These are phyloP conservation scores for Dendryphion nanum DNA, from an alignment of 2,329 filamentous ascomycete genomes.

Conservation along the genomic window DNA sequence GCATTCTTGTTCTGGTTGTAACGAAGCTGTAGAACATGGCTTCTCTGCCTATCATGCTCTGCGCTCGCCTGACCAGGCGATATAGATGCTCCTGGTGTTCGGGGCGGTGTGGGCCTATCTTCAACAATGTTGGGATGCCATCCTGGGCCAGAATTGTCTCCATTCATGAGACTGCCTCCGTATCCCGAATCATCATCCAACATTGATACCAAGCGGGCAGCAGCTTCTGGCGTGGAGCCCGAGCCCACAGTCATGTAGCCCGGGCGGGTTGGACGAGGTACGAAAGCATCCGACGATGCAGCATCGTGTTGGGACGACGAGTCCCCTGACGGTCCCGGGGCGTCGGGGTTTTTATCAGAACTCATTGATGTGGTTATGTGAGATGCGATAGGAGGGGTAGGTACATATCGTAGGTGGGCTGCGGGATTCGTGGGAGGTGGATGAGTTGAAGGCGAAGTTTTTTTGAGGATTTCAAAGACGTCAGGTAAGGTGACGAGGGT, in stretches of 20 bases:
- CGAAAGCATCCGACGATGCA: slow-evolving; percentile 20
- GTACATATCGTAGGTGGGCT: slow-evolving; percentile 28
- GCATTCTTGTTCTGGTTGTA: slow-evolving; percentile 90
- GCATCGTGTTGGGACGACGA: slow-evolving; percentile 26
- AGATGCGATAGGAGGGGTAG: slow-evolving; percentile 13
- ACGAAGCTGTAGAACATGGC: slow-evolving; percentile 87
- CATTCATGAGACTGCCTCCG: slow-evolving; percentile 70
- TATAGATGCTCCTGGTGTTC: slow-evolving; percentile 53
- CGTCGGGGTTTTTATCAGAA: slow-evolving; percentile 14
- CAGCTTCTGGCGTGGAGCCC: slow-evolving; percentile 78
- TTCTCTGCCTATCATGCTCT: slow-evolving; percentile 66
- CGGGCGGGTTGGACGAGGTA: slow-evolving; percentile 43
- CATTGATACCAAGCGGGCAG: slow-evolving; percentile 74
- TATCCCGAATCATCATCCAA: slow-evolving; percentile 91
- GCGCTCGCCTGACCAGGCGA: slow-evolving; percentile 50
- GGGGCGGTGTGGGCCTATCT: slow-evolving; percentile 57
- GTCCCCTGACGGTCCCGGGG: slow-evolving; percentile 21
- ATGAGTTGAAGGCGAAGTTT: slow-evolving; percentile 9
- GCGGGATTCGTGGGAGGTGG: slow-evolving; percentile 5
- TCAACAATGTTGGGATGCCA: slow-evolving; percentile 58
- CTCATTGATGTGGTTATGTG: slow-evolving; percentile 5
- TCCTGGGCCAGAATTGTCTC: slow-evolving; percentile 55
- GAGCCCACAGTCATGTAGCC: slow-evolving; percentile 86
- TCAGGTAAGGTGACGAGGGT: no score
- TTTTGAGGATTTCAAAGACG: no score